These are phyloP conservation scores for Colletotrichum gigasporum DNA, from an alignment of 2,329 filamentous ascomycete genomes.

Conservation along the genomic window DNA sequence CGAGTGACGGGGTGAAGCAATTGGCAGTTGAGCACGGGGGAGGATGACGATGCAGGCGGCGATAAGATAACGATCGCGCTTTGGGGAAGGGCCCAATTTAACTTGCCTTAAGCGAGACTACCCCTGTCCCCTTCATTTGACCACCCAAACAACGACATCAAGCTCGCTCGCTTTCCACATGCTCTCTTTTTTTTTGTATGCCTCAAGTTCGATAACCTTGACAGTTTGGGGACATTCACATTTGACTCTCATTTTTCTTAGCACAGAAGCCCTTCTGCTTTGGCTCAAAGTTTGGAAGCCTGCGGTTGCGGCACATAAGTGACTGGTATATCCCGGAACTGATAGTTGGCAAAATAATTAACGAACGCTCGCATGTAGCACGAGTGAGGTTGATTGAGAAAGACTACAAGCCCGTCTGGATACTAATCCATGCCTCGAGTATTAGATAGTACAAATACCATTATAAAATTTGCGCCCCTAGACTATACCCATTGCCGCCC, in stretches of 20 bases:
- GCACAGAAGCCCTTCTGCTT: too few species aligned
- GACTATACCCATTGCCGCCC: neutral
- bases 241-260: too few species aligned
- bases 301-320: too few species aligned
- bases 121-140: neutral
- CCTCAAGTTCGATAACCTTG: too few species aligned
- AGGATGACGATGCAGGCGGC: conserved; percentile 14
- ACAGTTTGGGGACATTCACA: too few species aligned
- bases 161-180: neutral
- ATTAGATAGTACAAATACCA: conserved; percentile 1
- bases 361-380: neutral
- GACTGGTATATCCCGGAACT: too few species aligned
- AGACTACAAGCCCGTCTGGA: neutral
- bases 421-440: neutral
- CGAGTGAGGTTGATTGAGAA: neutral
- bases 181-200: too few species aligned
- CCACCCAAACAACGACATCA: neutral
- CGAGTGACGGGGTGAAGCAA: conserved; percentile 21
- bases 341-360: neutral
- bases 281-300: too few species aligned
- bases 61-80: conserved; percentile 19
- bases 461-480: neutral
- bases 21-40: conserved; percentile 15
- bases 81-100: neutral
- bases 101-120: conserved; percentile 21